A percentile compares a stretch with the other conserved stretches of the same genome.
Conservation (phyloP, 1,284 basidiomycete genomes). For the Leucoagaricus sp. region DNA sequence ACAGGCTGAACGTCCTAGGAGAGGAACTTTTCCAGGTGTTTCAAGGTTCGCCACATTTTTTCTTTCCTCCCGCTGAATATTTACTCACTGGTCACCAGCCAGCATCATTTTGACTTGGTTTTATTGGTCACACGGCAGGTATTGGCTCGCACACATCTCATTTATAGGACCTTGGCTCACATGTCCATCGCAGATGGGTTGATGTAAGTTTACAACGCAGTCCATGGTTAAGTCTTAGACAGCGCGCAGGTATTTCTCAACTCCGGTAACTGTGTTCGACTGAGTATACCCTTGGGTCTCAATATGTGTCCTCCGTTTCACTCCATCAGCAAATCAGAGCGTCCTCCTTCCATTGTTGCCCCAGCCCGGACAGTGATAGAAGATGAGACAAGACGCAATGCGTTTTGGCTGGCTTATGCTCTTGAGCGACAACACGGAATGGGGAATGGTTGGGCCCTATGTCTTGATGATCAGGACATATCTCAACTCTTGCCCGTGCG, state of each 20-base stretch:
- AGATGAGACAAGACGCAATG: conserved; percentile 69
- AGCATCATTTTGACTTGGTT: conserved; percentile 67
- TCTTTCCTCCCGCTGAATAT: neutral
- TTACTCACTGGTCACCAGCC: conserved; percentile 38
- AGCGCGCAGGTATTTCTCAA: conserved; percentile 54
- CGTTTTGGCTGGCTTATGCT: conserved; percentile 73
- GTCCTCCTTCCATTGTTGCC: conserved; percentile 57
- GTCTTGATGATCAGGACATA: conserved; percentile 71
- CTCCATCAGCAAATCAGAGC: conserved; percentile 53
- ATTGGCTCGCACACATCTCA: neutral
- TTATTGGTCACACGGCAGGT: conserved; percentile 74
- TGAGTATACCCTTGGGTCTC: conserved; percentile 64
- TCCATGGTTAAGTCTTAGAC: neutral
- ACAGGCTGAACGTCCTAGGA: conserved; percentile 50
- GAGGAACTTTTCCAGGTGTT: conserved; percentile 59
- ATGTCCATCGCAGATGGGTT: conserved; percentile 73
- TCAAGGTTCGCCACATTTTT: conserved; percentile 49
- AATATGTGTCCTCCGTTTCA: conserved; percentile 71
- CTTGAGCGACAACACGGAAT: conserved; percentile 65
- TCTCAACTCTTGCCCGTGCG: conserved; percentile 69
- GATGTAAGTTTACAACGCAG: conserved; percentile 46
- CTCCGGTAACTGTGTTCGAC: conserved; percentile 57
- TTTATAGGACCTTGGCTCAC: no score
- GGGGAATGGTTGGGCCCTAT: conserved; percentile 70
- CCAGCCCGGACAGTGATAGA: conserved; percentile 61